Conservation (phyloP, 2,329 filamentous ascomycete species). For the Penicillium sp. region DNA sequence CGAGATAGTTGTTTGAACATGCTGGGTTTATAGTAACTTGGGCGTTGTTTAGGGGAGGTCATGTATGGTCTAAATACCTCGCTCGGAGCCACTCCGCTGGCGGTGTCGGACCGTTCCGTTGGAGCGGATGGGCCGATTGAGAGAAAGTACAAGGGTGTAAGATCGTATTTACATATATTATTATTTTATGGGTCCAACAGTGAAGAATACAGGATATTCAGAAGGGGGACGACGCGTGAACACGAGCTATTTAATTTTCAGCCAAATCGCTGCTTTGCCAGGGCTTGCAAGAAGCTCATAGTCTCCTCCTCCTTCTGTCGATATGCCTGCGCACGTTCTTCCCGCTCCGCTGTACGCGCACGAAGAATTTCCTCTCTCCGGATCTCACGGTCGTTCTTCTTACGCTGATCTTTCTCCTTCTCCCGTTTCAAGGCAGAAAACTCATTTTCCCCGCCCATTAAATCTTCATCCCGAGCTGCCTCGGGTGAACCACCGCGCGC, state of each 20-base stretch:
- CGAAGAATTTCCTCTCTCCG: constrained; percentile 76
- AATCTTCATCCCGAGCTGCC: constrained; percentile 69
- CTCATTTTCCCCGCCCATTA: constrained; percentile 67
- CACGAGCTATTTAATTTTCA: constrained; percentile 27
- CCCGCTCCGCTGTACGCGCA: constrained; percentile 74
- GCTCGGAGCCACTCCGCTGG: constrained; percentile 1
- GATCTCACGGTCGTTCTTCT: constrained; percentile 82
- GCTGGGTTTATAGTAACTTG: background rate
- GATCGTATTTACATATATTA: background rate
- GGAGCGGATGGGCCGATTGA: background rate
- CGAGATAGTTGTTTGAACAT: constrained; percentile 6
- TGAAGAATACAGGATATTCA: background rate
- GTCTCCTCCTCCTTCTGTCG: constrained; percentile 78
- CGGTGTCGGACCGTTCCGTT: constrained; percentile 6
- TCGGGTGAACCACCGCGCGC: constrained; percentile 59
- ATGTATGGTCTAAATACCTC: background rate
- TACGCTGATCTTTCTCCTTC: constrained; percentile 64
- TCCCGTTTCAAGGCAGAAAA: constrained; percentile 65
- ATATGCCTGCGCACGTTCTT: constrained; percentile 70
- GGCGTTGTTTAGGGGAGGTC: background rate
- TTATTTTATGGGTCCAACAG: background rate
- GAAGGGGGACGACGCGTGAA: background rate
- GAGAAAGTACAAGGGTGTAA: background rate
- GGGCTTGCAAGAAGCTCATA: constrained; percentile 73
- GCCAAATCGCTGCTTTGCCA: constrained; percentile 79